Evolutionary conservation across 192 early-diverging fungal species (phyloP), one percentile per base, ranked within the genome.

Genomic region (Kappamyces sp.): DNA sequence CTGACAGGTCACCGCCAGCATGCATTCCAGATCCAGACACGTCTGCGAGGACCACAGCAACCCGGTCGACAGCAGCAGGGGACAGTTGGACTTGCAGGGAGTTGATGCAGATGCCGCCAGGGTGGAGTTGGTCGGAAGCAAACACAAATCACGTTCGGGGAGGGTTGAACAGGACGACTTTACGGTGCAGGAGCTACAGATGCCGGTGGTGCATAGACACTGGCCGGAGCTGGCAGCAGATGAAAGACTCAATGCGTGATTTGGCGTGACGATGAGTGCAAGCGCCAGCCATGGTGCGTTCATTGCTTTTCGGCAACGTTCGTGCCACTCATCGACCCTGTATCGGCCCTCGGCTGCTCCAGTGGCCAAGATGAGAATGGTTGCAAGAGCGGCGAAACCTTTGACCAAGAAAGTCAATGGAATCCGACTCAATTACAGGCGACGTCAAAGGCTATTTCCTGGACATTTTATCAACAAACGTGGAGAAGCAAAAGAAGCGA

Each of bases 131-230:
- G 8, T 49, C 30, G 48, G 30, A 49, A 32, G 8, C 5, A 33
- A 29, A 49, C 5, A 4, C 4, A 34, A 3, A 52, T 4, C 50
- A 52, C 40, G 36, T 14, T 15, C 4, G 0, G 3, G 40, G 40
- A 52, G 40, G 8, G 50, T 38, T 52, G 40, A 52, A 52, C 36
- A 38, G 40, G 50, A 38, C 50, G 50, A 34, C 35, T 52, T 52
- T 38, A 52, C 36, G 35, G 40, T 52, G 40, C 8, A 8, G 30
- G 43, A 45, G 43, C 43, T n/a, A n/a, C n/a, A n/a, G n/a, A n/a
- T n/a, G n/a, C n/a, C n/a, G n/a, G n/a, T n/a, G n/a, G 7, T 43
- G 42, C 42, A 43, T 49, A 5, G 48, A 7, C 22, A 12, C 12
- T 49, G 22, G 32, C 5, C 4, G 22, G 12, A 49, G 35, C 14